These are phyloP conservation scores for Pleurotus cornucopiae DNA, from an alignment of 768 basidiomycete genomes.

Conservation along the genomic window DNA sequence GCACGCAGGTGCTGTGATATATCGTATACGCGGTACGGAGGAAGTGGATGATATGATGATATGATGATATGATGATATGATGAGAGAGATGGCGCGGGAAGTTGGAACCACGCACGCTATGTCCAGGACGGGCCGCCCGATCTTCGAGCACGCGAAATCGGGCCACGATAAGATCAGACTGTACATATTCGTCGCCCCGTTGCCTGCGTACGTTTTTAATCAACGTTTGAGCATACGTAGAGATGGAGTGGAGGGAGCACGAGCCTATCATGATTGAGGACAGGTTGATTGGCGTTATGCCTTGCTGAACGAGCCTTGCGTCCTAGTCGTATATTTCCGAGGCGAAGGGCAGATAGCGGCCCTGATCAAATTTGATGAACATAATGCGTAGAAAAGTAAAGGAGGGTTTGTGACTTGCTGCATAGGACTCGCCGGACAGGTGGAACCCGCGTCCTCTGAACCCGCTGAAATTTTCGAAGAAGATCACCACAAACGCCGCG, in stretches of 20 bases:
- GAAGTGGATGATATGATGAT: too few relatives aligned
- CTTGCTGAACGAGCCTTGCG: slow-evolving; percentile 41
- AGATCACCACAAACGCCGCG: slow-evolving; percentile 65
- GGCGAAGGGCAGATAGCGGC: slow-evolving; percentile 73
- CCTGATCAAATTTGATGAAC: slow-evolving; percentile 29
- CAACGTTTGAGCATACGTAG: too few relatives aligned
- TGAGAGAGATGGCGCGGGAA: too few relatives aligned
- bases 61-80: too few relatives aligned
- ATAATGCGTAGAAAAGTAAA: not conserved
- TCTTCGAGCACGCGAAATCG: too few relatives aligned
- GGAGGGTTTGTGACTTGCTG: slow-evolving; percentile 33
- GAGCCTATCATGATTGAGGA: slow-evolving; percentile 69
- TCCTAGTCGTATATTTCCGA: slow-evolving; percentile 76
- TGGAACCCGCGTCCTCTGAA: slow-evolving; percentile 67
- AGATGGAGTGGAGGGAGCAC: not conserved
- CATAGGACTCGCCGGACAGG: slow-evolving; percentile 75
- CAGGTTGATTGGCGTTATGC: slow-evolving; percentile 58
- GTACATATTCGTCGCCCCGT: slow-evolving; percentile 56
- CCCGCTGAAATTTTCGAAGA: slow-evolving; percentile 69
- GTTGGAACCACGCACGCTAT: too few relatives aligned
- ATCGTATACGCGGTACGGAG: too few relatives aligned
- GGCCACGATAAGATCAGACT: slow-evolving; percentile 36
- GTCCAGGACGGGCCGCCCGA: too few relatives aligned
- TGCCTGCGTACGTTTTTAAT: slow-evolving; percentile 32
- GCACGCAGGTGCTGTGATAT: slow-evolving; percentile 51